A percentile compares a stretch with the other conserved stretches of the same genome.
Evolutionary conservation across 169 alveolate genomes (phyloP).

Genomic region (Neospora caninum): DNA sequence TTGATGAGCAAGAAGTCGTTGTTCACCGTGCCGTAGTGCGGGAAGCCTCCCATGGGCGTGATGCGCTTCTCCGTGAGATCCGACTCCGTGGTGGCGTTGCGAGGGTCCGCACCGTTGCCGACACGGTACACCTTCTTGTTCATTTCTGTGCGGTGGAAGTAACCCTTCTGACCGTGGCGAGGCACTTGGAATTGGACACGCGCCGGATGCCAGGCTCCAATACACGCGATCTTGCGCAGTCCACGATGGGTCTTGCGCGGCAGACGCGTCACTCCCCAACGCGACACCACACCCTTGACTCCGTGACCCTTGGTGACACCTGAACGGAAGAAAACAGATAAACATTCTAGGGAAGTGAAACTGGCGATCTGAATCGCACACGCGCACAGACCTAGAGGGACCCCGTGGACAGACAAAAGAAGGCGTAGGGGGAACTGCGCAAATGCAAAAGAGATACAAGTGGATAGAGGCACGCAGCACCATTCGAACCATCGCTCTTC

Average conservation of each 20-base stretch:
- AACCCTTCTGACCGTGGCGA: slow-evolving; percentile 99
- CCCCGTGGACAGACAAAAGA: not conserved
- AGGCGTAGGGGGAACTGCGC: too few species aligned
- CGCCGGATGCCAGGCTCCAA: slow-evolving; percentile 99
- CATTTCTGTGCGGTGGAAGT: slow-evolving; percentile 99
- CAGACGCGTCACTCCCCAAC: slow-evolving; percentile 99
- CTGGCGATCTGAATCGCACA: not conserved
- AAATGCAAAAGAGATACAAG: too few species aligned
- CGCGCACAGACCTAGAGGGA: not conserved
- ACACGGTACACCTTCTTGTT: slow-evolving; percentile 99
- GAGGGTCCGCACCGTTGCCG: slow-evolving; percentile 88
- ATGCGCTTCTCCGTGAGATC: slow-evolving; percentile 98
- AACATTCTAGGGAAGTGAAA: not conserved
- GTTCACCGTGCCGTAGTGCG: slow-evolving; percentile 98
- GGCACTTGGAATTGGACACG: slow-evolving; percentile 99
- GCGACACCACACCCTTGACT: slow-evolving; percentile 97
- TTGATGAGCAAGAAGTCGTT: slow-evolving; percentile 98
- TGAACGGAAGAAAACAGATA: not conserved
- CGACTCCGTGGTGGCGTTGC: slow-evolving; percentile 96
- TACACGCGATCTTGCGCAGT: slow-evolving; percentile 99
- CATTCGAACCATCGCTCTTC: too few species aligned
- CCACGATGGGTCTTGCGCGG: slow-evolving; percentile 99
- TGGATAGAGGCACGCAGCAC: too few species aligned
- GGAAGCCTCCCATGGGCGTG: slow-evolving; percentile 99
- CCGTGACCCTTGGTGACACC: slow-evolving; percentile 99